Percentiles rank a stretch among this genome's conserved stretches.
phyloP scores from a whole-genome alignment of 2,329 filamentous ascomycete genomes.

The Fusarium circinatum region DNA sequence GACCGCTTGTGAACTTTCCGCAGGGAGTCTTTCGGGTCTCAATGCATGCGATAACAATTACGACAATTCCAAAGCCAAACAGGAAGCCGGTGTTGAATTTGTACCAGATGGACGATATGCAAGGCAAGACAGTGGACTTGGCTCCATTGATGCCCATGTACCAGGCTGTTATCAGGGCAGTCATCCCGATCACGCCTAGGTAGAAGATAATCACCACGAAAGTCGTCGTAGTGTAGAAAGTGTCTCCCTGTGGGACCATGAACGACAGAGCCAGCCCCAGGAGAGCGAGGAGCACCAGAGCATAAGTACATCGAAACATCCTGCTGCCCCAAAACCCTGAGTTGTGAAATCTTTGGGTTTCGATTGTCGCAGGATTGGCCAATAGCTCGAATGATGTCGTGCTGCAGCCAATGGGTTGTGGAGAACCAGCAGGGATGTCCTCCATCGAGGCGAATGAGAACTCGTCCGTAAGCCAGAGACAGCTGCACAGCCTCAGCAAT shows the following conservation, averaged over 20 bases:
- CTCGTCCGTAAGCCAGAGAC: background rate
- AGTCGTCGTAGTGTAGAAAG: background rate
- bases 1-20: slow-evolving; percentile 19
- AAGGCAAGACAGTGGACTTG: background rate
- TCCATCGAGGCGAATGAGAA: background rate
- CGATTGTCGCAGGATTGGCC: background rate
- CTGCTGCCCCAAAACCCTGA: background rate
- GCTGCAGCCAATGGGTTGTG: background rate
- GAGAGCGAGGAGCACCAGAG: background rate
- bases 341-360: background rate
- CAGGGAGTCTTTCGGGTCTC: slow-evolving; percentile 16
- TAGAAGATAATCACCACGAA: background rate
- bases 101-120: slow-evolving; percentile 2
- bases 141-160: background rate
- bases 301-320: background rate
- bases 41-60: slow-evolving; percentile 1
- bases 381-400: background rate
- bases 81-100: background rate
- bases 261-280: background rate
- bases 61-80: background rate
- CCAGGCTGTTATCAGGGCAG: background rate
- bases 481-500: no score
- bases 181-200: background rate
- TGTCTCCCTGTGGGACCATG: background rate
- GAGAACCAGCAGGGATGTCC: background rate